Base-by-base conservation (phyloP, 2,329 filamentous ascomycete genomes). In the Catunica adiposa region DNA sequence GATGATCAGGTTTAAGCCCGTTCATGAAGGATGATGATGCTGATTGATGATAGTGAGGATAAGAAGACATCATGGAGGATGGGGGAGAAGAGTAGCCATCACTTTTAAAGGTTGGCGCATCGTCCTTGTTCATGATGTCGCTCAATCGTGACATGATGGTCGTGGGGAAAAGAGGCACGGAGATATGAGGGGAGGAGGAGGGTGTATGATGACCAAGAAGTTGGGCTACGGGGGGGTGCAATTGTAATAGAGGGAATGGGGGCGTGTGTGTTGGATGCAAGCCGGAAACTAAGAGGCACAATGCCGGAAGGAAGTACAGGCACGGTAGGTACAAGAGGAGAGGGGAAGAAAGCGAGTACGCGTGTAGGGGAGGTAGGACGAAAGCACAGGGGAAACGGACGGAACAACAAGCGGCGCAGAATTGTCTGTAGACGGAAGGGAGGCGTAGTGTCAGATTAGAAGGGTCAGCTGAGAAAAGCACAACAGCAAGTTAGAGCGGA, bases 81-180 rank as follows among this genome's bases (percentile, higher is more conserved):
- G 54, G 50, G n/a, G 57, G 48, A 47, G 55, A 37, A 53, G 59
- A 46, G 46, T 38, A 38, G 34, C 14, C 46, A 34, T 60, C 57
- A 52, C 51, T 59, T 57, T 55, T 55, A 59, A 51, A 29, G 38
- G 26, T 20, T 8, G 22, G 38, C 20, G 58, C 40, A 22, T 60
- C 57, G 31, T 57, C 54, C n/a, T 53, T 37, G 42, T 60, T 59
- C 52, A 56, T 59, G 53, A 60, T 59, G 9, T 58, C 58, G 54
- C 53, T 40, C 47, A 59, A 26, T 37, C 53, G 50, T 25, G 59
- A 53, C 57, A 59, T 60, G 48, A 23, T 46, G 34, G 48, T 14
- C 17, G 22, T 8, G 38, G 20, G 46, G n/a, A 26, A 25, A 22
- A 15, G 46, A 22, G 22, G 20, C 22, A 38, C 34, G 25, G 44